Evolutionary conservation across 257 asterid genomes (phyloP).

Genomic region (Nicotiana tabacum): DNA sequence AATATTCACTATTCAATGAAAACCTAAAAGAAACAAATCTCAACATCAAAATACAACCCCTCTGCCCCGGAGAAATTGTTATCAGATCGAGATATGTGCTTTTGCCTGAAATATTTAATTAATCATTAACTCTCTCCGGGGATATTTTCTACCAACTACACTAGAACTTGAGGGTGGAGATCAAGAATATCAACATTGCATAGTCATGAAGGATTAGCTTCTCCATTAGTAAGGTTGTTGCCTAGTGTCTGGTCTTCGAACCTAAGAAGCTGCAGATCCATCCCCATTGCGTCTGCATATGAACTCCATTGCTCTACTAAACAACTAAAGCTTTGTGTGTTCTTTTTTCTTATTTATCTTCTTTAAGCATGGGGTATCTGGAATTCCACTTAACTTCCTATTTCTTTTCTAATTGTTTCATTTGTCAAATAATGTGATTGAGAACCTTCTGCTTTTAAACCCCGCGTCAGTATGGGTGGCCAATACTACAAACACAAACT

Average conservation of each 20-base stretch:
- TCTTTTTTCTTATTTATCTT: neutral
- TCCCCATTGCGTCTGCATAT: neutral
- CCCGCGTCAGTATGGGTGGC: neutral
- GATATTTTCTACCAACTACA: neutral
- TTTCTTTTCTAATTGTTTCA: neutral
- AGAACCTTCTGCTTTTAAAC: neutral
- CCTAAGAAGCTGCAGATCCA: neutral
- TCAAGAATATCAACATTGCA: neutral
- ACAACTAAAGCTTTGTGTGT: neutral
- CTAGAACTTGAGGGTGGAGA: slow-evolving; percentile 6
- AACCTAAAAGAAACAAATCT: neutral
- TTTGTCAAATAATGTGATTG: neutral
- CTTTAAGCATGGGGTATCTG: neutral
- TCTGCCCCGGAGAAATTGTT: neutral
- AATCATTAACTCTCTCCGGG: neutral
- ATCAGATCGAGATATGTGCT: neutral
- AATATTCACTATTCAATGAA: neutral
- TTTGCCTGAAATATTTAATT: neutral
- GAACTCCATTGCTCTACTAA: slow-evolving; percentile 5
- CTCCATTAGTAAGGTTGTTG: neutral
- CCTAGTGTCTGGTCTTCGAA: neutral
- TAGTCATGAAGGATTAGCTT: neutral
- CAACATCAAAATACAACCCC: neutral
- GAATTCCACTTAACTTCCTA: slow-evolving; percentile 3
- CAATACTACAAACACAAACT: neutral